A percentile compares a stretch with the other conserved stretches of the same genome.
phyloP scores from a whole-genome alignment of 2,329 filamentous ascomycete genomes.

The Karstenula rhodostoma region DNA sequence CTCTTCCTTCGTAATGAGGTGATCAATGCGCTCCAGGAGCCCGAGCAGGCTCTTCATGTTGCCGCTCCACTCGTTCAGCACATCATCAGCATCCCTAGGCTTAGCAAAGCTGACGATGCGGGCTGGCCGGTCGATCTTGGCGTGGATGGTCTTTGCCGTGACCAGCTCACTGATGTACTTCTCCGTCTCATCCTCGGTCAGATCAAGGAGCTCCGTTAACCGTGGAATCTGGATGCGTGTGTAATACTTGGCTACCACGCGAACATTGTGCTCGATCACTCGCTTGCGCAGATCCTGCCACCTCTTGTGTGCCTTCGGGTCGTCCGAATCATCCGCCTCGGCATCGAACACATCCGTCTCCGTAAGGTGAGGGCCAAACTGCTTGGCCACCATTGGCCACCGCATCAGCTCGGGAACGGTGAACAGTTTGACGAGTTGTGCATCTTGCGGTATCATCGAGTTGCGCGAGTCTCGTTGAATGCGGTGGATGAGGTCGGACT shows the following conservation, averaged over 20 bases:
- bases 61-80: constrained; percentile 97
- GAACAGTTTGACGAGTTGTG: constrained; percentile 90
- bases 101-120: constrained; percentile 93
- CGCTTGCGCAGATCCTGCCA: constrained; percentile 97
- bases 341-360: constrained; percentile 88
- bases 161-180: constrained; percentile 98
- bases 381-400: constrained; percentile 91
- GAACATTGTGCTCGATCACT: constrained; percentile 98
- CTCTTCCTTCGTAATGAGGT: constrained; percentile 99
- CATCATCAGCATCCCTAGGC: constrained; percentile 92
- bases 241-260: constrained; percentile 98
- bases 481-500: constrained; percentile 94
- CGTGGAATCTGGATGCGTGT: constrained; percentile 94
- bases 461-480: constrained; percentile 87
- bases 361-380: constrained; percentile 88
- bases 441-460: constrained; percentile 77
- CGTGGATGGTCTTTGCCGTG: constrained; percentile 96
- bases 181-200: constrained; percentile 95
- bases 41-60: constrained; percentile 96
- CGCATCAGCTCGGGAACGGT: constrained; percentile 97
- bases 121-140: constrained; percentile 94
- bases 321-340: constrained; percentile 68
- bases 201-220: constrained; percentile 87
- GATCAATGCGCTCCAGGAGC: constrained; percentile 88
- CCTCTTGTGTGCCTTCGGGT: constrained; percentile 82